Conservation (phyloP, 306 rosid species). For the Vigna radiata region DNA sequence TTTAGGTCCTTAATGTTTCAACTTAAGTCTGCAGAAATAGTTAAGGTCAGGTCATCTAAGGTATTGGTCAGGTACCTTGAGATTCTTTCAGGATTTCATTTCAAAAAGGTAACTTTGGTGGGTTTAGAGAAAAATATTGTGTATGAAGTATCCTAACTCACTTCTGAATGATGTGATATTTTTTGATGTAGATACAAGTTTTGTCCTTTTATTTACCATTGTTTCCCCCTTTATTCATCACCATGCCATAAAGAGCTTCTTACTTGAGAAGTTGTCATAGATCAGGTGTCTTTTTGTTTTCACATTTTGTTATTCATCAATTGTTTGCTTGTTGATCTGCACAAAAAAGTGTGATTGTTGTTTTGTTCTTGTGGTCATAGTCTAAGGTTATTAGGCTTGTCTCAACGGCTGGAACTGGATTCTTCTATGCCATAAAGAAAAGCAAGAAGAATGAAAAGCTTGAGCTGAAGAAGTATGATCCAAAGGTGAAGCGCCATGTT, state of each 20-base stretch:
- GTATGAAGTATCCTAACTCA: no score
- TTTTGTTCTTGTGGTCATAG: neutral
- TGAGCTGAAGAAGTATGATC: constrained; percentile 65
- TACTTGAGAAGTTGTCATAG: neutral
- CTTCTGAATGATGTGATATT: no score
- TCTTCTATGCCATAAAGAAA: constrained; percentile 65
- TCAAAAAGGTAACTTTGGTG: no score
- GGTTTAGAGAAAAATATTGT: no score
- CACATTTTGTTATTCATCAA: neutral
- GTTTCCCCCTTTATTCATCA: neutral
- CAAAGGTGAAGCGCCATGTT: constrained; percentile 66
- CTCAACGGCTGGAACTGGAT: constrained; percentile 64
- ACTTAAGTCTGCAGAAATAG: no score
- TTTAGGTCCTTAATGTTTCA: no score
- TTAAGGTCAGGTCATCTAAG: no score
- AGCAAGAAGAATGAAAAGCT: constrained; percentile 58
- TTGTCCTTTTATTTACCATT: neutral
- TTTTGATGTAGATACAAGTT: no score
- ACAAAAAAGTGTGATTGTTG: neutral
- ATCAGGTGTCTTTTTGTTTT: neutral
- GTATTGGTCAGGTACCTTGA: no score
- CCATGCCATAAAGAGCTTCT: neutral
- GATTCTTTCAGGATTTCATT: no score
- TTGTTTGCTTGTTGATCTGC: neutral
- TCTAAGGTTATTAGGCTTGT: constrained; percentile 46